Evolutionary conservation across 352 stramenopile species (phyloP).

Genomic region (Halophytophthora batemanensis): DNA sequence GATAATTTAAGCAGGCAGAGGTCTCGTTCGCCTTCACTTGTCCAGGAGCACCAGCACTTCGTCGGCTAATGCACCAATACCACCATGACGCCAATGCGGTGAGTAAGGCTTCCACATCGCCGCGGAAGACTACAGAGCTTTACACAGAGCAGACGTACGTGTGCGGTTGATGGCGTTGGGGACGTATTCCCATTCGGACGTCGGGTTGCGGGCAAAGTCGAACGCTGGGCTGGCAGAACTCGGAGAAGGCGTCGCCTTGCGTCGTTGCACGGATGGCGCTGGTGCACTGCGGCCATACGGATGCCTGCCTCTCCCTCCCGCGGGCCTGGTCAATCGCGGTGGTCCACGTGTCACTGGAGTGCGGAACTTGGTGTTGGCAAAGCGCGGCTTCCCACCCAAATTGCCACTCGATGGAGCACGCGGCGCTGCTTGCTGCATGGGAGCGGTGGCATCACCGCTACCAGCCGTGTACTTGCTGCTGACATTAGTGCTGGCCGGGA

Average conservation of each 20-base stretch:
- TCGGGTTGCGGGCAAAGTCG: constrained; percentile 56
- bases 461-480: constrained; percentile 3
- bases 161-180: constrained; percentile 38
- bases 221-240: constrained; percentile 18
- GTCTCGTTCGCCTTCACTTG: constrained; percentile 16
- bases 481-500: neutral
- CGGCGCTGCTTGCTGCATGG: neutral
- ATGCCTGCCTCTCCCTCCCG: constrained; percentile 6
- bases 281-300: constrained; percentile 12
- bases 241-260: constrained; percentile 2
- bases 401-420: constrained; percentile 1
- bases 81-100: constrained; percentile 3
- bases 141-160: constrained; percentile 27
- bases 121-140: neutral
- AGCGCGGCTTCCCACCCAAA: constrained; percentile 9
- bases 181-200: constrained; percentile 62
- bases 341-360: constrained; percentile 17
- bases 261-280: neutral
- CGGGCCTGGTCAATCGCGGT: constrained; percentile 13
- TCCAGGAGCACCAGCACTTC: constrained; percentile 56
- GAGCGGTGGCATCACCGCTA: neutral
- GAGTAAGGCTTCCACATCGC: constrained; percentile 1
- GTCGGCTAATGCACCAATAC: constrained; percentile 31
- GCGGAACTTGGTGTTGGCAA: constrained; percentile 31
- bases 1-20: constrained; percentile 20